Evolutionary conservation across 2,329 filamentous ascomycete species (phyloP).

Genomic region (Fusarium tuaranense): DNA sequence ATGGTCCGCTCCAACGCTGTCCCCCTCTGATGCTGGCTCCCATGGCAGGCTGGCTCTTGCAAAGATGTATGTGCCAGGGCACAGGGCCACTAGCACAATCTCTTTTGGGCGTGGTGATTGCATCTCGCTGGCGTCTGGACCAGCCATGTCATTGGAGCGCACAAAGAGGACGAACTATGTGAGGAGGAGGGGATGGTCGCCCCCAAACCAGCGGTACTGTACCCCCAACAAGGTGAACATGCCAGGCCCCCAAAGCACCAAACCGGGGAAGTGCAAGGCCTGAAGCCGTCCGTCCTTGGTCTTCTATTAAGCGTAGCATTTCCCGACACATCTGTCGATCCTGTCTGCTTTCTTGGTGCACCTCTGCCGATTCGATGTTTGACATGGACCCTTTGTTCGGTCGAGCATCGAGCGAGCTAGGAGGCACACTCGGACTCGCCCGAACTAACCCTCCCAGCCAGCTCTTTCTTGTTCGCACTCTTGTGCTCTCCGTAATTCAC

Average conservation of each 20-base stretch:
- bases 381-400: constrained; percentile 25
- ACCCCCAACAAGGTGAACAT: constrained; percentile 34
- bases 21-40: constrained; percentile 35
- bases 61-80: not conserved
- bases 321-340: constrained; percentile 38
- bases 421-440: constrained; percentile 22
- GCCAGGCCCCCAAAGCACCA: constrained; percentile 39
- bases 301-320: constrained; percentile 27
- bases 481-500: constrained; percentile 10
- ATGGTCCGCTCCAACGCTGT: constrained; percentile 27
- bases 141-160: constrained; percentile 40
- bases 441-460: constrained; percentile 1
- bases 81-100: constrained; percentile 14
- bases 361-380: constrained; percentile 25
- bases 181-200: constrained; percentile 30
- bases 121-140: constrained; percentile 33
- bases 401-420: constrained; percentile 27
- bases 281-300: constrained; percentile 30
- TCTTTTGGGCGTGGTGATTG: constrained; percentile 18
- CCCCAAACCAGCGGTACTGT: constrained; percentile 33
- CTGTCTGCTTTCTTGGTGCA: constrained; percentile 22
- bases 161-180: constrained; percentile 19
- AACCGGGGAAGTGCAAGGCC: constrained; percentile 40
- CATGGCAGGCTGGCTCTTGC: constrained; percentile 19
- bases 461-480: not conserved